phyloP scores from a whole-genome alignment of 129 eudicot species.

The Daucus carota region DH1_v3.0 NC_030384.2:41228001-41228500 shows the following conservation, averaged over 20 bases:
- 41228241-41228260: neutral
- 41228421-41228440: neutral
- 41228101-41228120: neutral
- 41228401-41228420: neutral
- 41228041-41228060: too few species aligned
- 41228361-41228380: neutral
- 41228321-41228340: neutral
- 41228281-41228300: neutral
- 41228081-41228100: neutral
- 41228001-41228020: too few species aligned
- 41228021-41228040: too few species aligned
- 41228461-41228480: neutral
- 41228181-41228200: too few species aligned
- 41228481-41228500: neutral
- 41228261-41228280: neutral
- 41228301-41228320: neutral
- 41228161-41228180: neutral
- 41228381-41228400: neutral
- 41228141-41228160: neutral
- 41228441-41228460: neutral
- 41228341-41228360: neutral
- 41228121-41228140: neutral
- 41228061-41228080: neutral
- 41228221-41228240: neutral
- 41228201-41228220: neutral